These are phyloP conservation scores for Paecilomyces fulvus DNA, from an alignment of 2,329 filamentous ascomycete genomes.

Conservation along the genomic window DNA sequence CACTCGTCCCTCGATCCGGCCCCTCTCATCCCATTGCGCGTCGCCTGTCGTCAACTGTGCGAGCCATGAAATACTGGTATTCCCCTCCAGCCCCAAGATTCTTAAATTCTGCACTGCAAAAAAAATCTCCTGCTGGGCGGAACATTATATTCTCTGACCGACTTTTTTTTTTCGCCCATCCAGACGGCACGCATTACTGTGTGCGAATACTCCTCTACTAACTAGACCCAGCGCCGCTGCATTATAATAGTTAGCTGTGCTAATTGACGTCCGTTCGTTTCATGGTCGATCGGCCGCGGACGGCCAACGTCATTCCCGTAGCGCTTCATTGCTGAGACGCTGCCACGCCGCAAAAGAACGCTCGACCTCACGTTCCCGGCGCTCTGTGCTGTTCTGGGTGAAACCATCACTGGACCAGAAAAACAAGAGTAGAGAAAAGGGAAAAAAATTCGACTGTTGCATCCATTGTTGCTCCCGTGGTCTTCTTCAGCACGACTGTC, in stretches of 20 bases:
- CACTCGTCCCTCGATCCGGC: constrained; percentile 1
- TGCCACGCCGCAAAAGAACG: not conserved
- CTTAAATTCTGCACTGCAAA: not conserved
- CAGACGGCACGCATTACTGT: not conserved
- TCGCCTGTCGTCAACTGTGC: constrained; percentile 16
- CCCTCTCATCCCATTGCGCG: constrained; percentile 16
- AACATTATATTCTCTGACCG: not conserved
- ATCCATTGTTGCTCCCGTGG: not conserved
- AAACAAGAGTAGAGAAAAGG: not conserved
- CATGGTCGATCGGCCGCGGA: not conserved
- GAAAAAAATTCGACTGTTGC: not conserved
- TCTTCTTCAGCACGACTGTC: not conserved
- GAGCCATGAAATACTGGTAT: not conserved
- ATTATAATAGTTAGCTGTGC: not conserved
- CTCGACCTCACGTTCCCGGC: not conserved
- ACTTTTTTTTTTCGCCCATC: not conserved
- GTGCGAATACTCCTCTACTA: not conserved
- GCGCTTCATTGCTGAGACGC: not conserved
- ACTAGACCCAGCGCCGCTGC: not conserved
- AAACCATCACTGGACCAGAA: not conserved
- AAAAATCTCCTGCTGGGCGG: not conserved
- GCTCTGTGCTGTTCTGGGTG: not conserved
- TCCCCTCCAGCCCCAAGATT: not conserved
- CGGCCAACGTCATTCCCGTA: not conserved
- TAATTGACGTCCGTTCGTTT: not conserved